Evolutionary conservation across 768 basidiomycete species (phyloP), one percentile per base, ranked within the genome.

Genomic region (Suillus discolor): DNA sequence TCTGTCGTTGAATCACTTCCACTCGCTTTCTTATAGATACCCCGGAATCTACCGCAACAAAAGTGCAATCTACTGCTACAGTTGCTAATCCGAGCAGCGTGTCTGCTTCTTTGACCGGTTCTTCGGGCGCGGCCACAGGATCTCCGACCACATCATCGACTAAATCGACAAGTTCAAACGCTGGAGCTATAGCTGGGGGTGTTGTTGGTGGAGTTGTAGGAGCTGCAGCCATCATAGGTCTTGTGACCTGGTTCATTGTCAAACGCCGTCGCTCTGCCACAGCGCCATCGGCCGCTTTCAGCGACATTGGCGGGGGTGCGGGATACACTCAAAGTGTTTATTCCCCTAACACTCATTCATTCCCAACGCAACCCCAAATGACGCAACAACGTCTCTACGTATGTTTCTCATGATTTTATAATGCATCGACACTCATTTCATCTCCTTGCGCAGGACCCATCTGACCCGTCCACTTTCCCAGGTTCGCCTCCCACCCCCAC

Each of bases 121-220:
- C 68, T 31, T 59, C 41, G 6, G 39, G 63, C 12, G 36, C 69
- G 1, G 61, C 71, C n/a, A 57, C 72, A n/a, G 16, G 59, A 20
- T 63, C 69, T 3, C 39, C 67, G 28, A 59, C 68, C 34, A 5
- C 69, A 6, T 54, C 41, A 42, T 13, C 54, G 28, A 42, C 66
- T 51, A 11, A 28, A 16, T 54, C 69, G 57, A 67, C 45, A 25
- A 62, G 15, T n/a, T 63, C 68, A 20, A 77, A 85, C 68, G 77
- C 83, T 1, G 87, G 84, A 3, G 85, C 86, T 8, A 89, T 90
- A 47, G 81, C 84, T 3, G 88, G 87, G 2, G 86, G 85, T 23
- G 89, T 90, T 44, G 86, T 84, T 0, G 89, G 89, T 47, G 89
- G 89, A n/a, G 65, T 89, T 1, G 79, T 85, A 34, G 79, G 73